A percentile compares a stretch with the other conserved stretches of the same genome.
These are phyloP conservation scores for Tetrapisispora taiwanensis DNA, from an alignment of 805 yeast species.

Conservation along the genomic window DNA sequence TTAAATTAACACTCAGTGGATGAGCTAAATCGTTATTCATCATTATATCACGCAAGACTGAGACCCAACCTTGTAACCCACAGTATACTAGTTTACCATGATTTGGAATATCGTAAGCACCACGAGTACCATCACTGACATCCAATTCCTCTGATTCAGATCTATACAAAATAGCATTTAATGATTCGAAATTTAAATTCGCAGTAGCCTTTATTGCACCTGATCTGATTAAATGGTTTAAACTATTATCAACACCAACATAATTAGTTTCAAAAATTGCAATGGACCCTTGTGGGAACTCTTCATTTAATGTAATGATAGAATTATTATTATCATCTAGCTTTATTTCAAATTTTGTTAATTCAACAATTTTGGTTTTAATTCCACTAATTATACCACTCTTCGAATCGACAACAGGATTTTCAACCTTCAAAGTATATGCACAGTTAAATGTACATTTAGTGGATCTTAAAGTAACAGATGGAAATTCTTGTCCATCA, in stretches of 20 bases:
- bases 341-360: slow-evolving; percentile 42
- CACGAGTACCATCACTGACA: slow-evolving; percentile 57
- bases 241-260: slow-evolving; percentile 49
- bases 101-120: slow-evolving; percentile 65
- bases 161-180: slow-evolving; percentile 64
- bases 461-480: slow-evolving; percentile 52
- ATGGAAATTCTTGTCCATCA: slow-evolving; percentile 44
- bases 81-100: slow-evolving; percentile 72
- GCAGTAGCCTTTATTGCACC: slow-evolving; percentile 71
- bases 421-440: slow-evolving; percentile 44
- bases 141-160: slow-evolving; percentile 87
- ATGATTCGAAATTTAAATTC: slow-evolving; percentile 51
- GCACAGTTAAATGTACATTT: slow-evolving; percentile 47
- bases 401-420: slow-evolving; percentile 35
- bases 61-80: slow-evolving; percentile 89
- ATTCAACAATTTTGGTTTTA: slow-evolving; percentile 49
- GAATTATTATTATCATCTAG: slow-evolving; percentile 37
- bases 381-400: slow-evolving; percentile 45
- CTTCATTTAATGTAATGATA: slow-evolving; percentile 45
- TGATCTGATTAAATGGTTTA: slow-evolving; percentile 57
- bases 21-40: slow-evolving; percentile 69
- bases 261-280: slow-evolving; percentile 69
- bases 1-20: slow-evolving; percentile 68
- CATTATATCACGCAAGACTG: slow-evolving; percentile 53
- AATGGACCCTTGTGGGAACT: slow-evolving; percentile 85